A percentile compares a stretch with the other conserved stretches of the same genome.
These are phyloP conservation scores for Avena insularis DNA, from an alignment of 176 grass and related monocot species.

Conservation along the genomic window DNA sequence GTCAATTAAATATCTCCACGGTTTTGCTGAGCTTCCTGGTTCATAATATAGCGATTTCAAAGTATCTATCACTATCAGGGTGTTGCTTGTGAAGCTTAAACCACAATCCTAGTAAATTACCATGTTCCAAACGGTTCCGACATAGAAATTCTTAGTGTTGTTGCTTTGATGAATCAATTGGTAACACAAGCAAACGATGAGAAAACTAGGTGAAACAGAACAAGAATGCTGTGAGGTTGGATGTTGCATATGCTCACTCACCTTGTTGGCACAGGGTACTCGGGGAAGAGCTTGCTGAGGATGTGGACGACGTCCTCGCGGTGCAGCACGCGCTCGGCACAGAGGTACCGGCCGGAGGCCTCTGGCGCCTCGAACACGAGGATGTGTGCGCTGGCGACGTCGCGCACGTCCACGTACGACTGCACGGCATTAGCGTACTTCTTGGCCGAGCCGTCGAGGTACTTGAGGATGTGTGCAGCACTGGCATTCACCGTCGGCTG, in stretches of 20 bases:
- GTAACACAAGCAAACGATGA: neutral
- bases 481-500: conserved; percentile 89
- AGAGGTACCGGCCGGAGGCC: conserved; percentile 73
- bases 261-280: conserved; percentile 84
- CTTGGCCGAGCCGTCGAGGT: conserved; percentile 80
- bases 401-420: conserved; percentile 90
- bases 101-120: too few species aligned
- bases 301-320: conserved; percentile 83
- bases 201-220: neutral
- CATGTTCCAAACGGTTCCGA: neutral
- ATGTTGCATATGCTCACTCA: neutral
- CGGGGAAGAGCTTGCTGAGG: conserved; percentile 85
- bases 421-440: conserved; percentile 92
- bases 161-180: neutral
- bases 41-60: neutral
- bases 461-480: conserved; percentile 82
- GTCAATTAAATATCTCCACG: neutral
- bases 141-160: neutral
- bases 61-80: neutral
- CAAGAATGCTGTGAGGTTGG: neutral
- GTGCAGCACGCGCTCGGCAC: conserved; percentile 84
- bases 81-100: neutral
- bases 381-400: conserved; percentile 82
- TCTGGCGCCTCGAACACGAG: conserved; percentile 63
- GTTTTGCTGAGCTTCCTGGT: neutral